Conservation (phyloP, 208 protist genomes). For the Sergeia podlipaevii region DNA sequence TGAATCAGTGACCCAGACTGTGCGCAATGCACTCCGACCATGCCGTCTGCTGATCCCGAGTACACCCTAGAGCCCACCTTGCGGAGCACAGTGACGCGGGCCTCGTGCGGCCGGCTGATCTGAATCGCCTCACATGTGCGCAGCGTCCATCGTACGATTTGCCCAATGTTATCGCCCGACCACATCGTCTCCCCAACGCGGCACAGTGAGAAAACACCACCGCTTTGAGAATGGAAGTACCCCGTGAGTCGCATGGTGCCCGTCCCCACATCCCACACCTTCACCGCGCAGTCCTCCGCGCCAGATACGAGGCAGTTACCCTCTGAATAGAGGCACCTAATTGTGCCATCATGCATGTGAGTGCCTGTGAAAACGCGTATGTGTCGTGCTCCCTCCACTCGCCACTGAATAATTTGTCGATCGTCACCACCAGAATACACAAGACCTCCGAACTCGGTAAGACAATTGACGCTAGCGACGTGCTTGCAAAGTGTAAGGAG, state of each 20-base stretch:
- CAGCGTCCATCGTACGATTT: slow-evolving; percentile 65
- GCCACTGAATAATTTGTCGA: slow-evolving; percentile 74
- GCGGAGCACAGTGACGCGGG: slow-evolving; percentile 44
- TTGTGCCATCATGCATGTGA: slow-evolving; percentile 37
- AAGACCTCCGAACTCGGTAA: slow-evolving; percentile 76
- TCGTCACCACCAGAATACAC: slow-evolving; percentile 77
- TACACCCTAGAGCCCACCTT: slow-evolving; percentile 70
- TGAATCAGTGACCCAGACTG: slow-evolving; percentile 43
- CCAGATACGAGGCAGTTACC: slow-evolving; percentile 78
- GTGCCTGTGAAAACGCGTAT: slow-evolving; percentile 34
- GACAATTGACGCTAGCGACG: slow-evolving; percentile 50
- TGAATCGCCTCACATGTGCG: slow-evolving; percentile 62
- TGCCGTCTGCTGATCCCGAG: slow-evolving; percentile 62
- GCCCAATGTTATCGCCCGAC: slow-evolving; percentile 70
- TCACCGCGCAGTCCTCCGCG: slow-evolving; percentile 71
- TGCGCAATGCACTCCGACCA: slow-evolving; percentile 58
- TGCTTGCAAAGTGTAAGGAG: slow-evolving; percentile 35
- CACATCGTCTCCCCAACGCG: slow-evolving; percentile 76
- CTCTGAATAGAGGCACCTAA: slow-evolving; percentile 79
- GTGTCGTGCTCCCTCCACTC: slow-evolving; percentile 21
- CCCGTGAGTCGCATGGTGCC: slow-evolving; percentile 57
- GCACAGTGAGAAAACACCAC: slow-evolving; percentile 60
- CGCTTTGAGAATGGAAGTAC: slow-evolving; percentile 62
- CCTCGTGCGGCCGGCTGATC: slow-evolving; percentile 38
- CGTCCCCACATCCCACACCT: slow-evolving; percentile 79